These are phyloP conservation scores for Cystofilobasidium capitatum DNA, from an alignment of 768 basidiomycete genomes.

Conservation along the genomic window DNA sequence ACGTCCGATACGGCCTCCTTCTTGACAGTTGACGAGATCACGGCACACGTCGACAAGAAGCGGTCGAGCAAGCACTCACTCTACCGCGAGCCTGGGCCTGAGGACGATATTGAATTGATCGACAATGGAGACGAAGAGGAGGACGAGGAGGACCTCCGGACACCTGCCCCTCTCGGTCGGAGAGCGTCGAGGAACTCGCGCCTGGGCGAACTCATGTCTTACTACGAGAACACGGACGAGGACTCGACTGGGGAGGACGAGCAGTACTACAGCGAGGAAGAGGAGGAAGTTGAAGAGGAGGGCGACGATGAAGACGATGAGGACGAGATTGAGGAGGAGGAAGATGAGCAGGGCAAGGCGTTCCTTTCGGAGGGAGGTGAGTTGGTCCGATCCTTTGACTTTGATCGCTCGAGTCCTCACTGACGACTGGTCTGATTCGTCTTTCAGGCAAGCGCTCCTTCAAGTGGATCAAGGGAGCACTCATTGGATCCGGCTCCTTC, in stretches of 20 bases:
- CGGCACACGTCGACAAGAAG: conserved; percentile 72
- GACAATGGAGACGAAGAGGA: conserved; percentile 23
- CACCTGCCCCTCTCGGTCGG: conserved; percentile 26
- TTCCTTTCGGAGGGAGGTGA: conserved; percentile 51
- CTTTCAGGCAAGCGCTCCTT: conserved; percentile 49
- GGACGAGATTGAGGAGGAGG: conserved; percentile 39
- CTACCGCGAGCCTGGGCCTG: conserved; percentile 46
- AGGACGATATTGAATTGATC: conserved; percentile 47
- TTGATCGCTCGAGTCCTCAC: conserved; percentile 9
- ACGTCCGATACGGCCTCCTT: conserved; percentile 79
- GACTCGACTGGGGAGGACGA: conserved; percentile 28
- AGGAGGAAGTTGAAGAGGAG: conserved; percentile 29
- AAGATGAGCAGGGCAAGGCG: conserved; percentile 45
- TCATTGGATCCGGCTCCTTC: conserved; percentile 90
- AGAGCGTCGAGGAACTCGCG: conserved; percentile 30
- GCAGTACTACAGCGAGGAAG: conserved; percentile 23
- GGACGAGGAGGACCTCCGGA: conserved; percentile 33
- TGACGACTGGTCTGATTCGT: neutral
- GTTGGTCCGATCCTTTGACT: neutral
- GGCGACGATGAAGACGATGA: conserved; percentile 36
- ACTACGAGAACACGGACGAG: conserved; percentile 30
- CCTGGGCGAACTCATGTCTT: neutral
- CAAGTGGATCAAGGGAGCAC: conserved; percentile 94
- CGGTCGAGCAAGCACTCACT: conserved; percentile 45
- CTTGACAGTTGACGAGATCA: conserved; percentile 95